Evolutionary conservation across 2,329 filamentous ascomycete genomes (phyloP).

Genomic region (Aspergillus novoparasiticus): DNA sequence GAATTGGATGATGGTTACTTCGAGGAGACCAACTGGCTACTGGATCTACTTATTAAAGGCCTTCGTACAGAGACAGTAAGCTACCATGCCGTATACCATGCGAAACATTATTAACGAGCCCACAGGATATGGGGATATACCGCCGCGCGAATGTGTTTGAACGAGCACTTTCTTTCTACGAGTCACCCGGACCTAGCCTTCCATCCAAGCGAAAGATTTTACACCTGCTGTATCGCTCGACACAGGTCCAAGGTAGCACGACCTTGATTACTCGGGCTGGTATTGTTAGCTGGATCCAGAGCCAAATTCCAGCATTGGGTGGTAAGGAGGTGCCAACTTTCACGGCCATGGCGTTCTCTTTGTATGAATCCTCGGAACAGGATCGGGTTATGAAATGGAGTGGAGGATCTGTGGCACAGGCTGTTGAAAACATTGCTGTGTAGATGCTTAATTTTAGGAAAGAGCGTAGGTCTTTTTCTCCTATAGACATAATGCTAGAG

Average conservation of each 20-base stretch:
- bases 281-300: conserved; percentile 72
- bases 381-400: conserved; percentile 70
- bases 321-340: conserved; percentile 43
- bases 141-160: conserved; percentile 70
- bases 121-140: conserved; percentile 51
- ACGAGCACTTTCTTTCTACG: conserved; percentile 69
- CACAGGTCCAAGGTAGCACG: conserved; percentile 71
- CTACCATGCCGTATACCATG: conserved; percentile 7
- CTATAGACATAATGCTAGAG: not conserved
- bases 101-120: conserved; percentile 13
- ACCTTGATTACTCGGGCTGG: conserved; percentile 80
- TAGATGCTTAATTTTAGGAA: conserved; percentile 4
- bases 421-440: conserved; percentile 28
- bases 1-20: conserved; percentile 73
- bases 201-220: conserved; percentile 65
- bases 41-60: conserved; percentile 71
- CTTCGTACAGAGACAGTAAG: conserved; percentile 56
- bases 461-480: not conserved
- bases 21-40: conserved; percentile 72
- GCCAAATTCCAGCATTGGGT: conserved; percentile 57
- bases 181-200: conserved; percentile 64
- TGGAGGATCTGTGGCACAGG: conserved; percentile 47
- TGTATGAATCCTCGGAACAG: conserved; percentile 68
- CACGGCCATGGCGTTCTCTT: conserved; percentile 59
- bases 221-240: conserved; percentile 65